Evolutionary conservation across 371 early-diverging fungal species (phyloP).

Genomic region (Rhizopus arrhizus): DNA sequence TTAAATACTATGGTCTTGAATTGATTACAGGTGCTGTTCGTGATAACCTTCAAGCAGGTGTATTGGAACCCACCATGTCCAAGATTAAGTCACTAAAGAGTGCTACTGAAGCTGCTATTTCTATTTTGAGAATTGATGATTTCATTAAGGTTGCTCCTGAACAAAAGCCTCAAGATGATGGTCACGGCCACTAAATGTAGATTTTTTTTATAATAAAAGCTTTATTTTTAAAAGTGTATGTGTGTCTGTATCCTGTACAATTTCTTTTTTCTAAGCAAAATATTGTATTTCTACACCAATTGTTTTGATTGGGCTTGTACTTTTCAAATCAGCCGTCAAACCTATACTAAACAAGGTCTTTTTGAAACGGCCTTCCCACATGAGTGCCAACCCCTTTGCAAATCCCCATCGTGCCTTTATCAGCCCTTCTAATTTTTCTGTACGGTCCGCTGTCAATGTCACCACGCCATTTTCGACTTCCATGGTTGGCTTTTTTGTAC

Average conservation of each 20-base stretch:
- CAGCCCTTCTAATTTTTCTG: constrained; percentile 57
- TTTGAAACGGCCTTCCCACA: constrained; percentile 72
- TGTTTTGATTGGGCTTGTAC: constrained; percentile 55
- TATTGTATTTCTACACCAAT: constrained; percentile 70
- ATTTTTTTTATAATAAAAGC: background rate
- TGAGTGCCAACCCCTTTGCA: constrained; percentile 56
- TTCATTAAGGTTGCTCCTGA: constrained; percentile 85
- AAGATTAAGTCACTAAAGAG: constrained; percentile 99
- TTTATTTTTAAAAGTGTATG: background rate
- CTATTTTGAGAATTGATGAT: constrained; percentile 98
- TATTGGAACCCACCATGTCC: constrained; percentile 99
- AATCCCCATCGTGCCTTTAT: constrained; percentile 64
- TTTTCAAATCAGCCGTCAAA: constrained; percentile 55
- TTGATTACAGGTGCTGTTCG: constrained; percentile 92
- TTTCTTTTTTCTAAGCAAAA: constrained; percentile 46
- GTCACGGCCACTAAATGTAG: constrained; percentile 51
- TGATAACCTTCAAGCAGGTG: constrained; percentile 96
- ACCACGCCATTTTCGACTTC: constrained; percentile 17
- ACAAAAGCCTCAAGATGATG: constrained; percentile 52
- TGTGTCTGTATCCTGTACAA: background rate
- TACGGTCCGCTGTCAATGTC: constrained; percentile 25
- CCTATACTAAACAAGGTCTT: constrained; percentile 65
- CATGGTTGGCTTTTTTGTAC: constrained; percentile 20
- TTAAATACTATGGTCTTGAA: constrained; percentile 95
- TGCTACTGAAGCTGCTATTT: constrained; percentile 99